A percentile compares a stretch with the other conserved stretches of the same genome.
These are phyloP conservation scores for Magnaporthiopsis poae DNA, from an alignment of 2,329 filamentous ascomycete species.

Conservation along the genomic window DNA sequence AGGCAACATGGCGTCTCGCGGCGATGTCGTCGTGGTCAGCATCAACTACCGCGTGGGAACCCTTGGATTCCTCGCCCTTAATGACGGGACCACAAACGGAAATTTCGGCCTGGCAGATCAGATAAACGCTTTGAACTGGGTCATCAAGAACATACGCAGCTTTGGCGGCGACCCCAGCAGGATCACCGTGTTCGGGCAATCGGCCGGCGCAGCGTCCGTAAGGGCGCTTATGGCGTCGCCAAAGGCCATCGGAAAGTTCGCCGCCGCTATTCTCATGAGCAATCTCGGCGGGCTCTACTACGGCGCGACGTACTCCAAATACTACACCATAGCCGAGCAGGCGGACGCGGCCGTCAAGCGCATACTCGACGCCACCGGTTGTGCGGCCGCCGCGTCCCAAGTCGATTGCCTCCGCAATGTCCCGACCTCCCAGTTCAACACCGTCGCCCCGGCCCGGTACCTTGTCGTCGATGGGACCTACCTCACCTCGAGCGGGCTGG, in stretches of 20 bases:
- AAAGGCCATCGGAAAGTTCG: constrained; percentile 36
- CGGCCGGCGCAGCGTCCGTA: constrained; percentile 43
- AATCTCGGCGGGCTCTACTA: constrained; percentile 38
- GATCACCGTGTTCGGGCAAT: constrained; percentile 46
- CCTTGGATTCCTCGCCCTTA: constrained; percentile 47
- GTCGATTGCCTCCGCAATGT: constrained; percentile 43
- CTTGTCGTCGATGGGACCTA: constrained; percentile 50
- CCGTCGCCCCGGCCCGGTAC: constrained; percentile 38
- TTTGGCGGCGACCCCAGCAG: constrained; percentile 49
- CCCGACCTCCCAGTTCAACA: constrained; percentile 33
- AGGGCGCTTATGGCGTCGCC: constrained; percentile 40
- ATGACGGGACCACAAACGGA: constrained; percentile 34
- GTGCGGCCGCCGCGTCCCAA: constrained; percentile 36
- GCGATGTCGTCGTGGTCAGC: constrained; percentile 48
- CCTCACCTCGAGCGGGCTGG: constrained; percentile 35
- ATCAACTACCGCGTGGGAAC: constrained; percentile 53
- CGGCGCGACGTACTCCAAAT: constrained; percentile 47
- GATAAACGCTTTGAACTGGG: constrained; percentile 39
- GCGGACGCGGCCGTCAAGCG: constrained; percentile 37
- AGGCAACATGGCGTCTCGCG: constrained; percentile 46
- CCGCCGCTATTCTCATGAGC: constrained; percentile 33
- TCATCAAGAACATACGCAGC: constrained; percentile 39
- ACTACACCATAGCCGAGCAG: constrained; percentile 45
- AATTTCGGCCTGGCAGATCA: constrained; percentile 42
- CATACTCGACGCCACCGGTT: constrained; percentile 42